Base-by-base conservation (phyloP, 106 monocot genomes). In the Vanilla planifolia region DNA sequence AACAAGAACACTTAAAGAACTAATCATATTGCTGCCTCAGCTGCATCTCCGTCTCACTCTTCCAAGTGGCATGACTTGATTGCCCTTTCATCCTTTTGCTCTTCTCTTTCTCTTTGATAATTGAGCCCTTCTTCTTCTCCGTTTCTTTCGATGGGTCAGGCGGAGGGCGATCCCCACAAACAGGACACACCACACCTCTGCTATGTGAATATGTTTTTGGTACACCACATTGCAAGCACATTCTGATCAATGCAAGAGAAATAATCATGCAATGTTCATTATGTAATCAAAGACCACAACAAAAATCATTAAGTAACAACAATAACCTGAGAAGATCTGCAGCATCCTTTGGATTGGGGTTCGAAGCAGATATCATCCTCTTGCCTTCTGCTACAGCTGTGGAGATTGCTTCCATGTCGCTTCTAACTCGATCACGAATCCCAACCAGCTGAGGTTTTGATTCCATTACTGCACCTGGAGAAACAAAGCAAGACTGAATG, bases 21-120 rank as follows among this genome's bases (percentile, higher is more conserved):
- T 71, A 94, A 73, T 94, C 93, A 67, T 69, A 94, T 60, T 94
- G 93, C 30, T 94, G 93, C 33, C 95, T 67, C 41, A 96, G 64
- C 1, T 76, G 74, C 95, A 96, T 96, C 75, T 96, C 95, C 0
- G 95, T 90, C 67, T 96, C 95, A 25, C 90, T 96, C 80, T 96
- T 96, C 95, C 95, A 96, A 1, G 87, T 62, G 10, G 86, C 71
- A 22, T 96, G 95, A 46, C 84, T 81, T 1, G 95, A 96, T 63
- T 96, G 95, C 15, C 95, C 95, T 63, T 79, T 91, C 90, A 96
- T 91, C 66, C 95, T 70, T 72, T 96, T 96, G 43, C 62, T 90
- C 79, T 96, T 96, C 68, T 96, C 95, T 59, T 96, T 96, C 8
- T 90, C 95, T 61, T 96, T 96, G 42, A 96, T 66, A 0, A 71